Base-by-base conservation (phyloP, 345 rosid species). In the Aquilaria malaccensis region DNA sequence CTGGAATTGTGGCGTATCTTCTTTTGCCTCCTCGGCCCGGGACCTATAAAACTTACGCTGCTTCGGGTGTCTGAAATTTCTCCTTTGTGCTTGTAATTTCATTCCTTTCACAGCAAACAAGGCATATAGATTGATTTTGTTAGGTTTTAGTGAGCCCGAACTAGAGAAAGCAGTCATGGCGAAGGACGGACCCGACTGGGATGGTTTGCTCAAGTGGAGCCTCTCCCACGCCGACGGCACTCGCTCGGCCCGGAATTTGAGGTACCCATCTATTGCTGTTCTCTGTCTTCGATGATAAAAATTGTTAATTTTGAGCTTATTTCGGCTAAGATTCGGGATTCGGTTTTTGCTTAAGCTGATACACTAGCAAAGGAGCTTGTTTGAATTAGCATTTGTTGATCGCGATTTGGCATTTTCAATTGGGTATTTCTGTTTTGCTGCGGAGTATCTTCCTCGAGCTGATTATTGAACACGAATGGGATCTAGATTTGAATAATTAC, bases 191-290 rank as follows among this genome's bases (percentile, higher is more conserved):
- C 97, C 91, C 22, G 81, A 83, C 62, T 93, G 98, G 98, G 87
- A 89, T 1, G 98, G 97, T 13, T 75, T 93, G 79, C 84, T 93
- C 51, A 89, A 89, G 54, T 93, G 97, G 98, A 93, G 98, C 70
- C 80, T 89, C 66, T 81, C 94, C n/a, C 77, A 87, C 77, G 80
- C 96, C 50, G 91, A 93, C 59, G 91, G 90, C 45, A 86, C 97
- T 59, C 63, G 62, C 22, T 33, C 86, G 13, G 41, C 78, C 32
- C 77, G 86, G 69, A 74, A 60, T 74, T 74, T 89, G 55, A 85
- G 97, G 97, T 93, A 63, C 15, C 51, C 22, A 0, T 29, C 41
- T 29, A 55, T 30, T 12, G 37, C 13, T 37, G 13, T 33, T 58
- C 29, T 58, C 31, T 9, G 46, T 31, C 6, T 37, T 41, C 10